These are phyloP conservation scores for Thraustotheca clavata DNA, from an alignment of 352 stramenopile genomes.

Conservation along the genomic window DNA sequence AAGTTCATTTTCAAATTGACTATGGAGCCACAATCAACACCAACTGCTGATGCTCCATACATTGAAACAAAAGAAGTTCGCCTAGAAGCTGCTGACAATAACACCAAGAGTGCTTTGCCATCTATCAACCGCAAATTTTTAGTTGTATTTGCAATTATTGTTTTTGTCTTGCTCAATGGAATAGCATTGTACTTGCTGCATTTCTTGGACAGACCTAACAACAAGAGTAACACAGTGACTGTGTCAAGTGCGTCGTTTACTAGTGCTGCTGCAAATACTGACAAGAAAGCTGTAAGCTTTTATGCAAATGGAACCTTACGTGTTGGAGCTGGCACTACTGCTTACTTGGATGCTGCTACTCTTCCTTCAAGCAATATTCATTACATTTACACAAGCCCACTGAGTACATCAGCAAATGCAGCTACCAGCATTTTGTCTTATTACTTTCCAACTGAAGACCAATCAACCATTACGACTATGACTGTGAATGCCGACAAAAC, in stretches of 20 bases:
- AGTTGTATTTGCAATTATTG: neutral
- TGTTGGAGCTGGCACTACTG: conserved; percentile 53
- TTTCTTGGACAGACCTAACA: neutral
- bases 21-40: too few relatives aligned
- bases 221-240: neutral
- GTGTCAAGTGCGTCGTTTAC: neutral
- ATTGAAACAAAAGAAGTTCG: neutral
- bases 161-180: neutral
- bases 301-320: conserved; percentile 29
- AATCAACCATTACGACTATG: conserved; percentile 45
- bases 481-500: conserved; percentile 29
- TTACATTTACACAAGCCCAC: conserved; percentile 42
- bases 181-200: neutral
- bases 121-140: neutral
- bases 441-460: conserved; percentile 14
- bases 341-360: conserved; percentile 36
- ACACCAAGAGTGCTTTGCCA: neutral
- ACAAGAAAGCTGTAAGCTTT: conserved; percentile 23
- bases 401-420: conserved; percentile 33
- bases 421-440: conserved; percentile 48
- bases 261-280: neutral
- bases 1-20: too few relatives aligned
- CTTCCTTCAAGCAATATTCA: conserved; percentile 26
- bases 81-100: neutral
- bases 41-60: neutral